phyloP scores from a whole-genome alignment of 2,329 filamentous ascomycete genomes.

The Hypoxylon sp. region DNA sequence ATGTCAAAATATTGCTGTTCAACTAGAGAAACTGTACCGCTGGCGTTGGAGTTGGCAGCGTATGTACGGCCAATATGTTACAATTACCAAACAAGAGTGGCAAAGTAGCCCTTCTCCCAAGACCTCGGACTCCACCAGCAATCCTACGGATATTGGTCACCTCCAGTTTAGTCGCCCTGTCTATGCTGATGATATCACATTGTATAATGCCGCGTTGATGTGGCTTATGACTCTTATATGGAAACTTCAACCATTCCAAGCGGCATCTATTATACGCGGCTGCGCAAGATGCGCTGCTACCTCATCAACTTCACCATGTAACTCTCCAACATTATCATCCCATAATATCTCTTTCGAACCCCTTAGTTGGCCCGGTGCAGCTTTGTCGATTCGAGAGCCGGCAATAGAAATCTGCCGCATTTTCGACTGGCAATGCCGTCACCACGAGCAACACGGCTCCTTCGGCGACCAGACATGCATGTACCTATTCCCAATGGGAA shows the following conservation, averaged over 20 bases:
- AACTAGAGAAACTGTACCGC: slow-evolving; percentile 41
- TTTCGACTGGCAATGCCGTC: slow-evolving; percentile 43
- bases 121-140: background rate
- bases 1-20: slow-evolving; percentile 21
- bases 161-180: slow-evolving; percentile 36
- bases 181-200: slow-evolving; percentile 40
- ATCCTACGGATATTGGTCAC: slow-evolving; percentile 2
- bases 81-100: slow-evolving; percentile 4
- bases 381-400: slow-evolving; percentile 42
- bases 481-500: slow-evolving; percentile 45
- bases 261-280: slow-evolving; percentile 31
- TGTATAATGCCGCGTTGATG: slow-evolving; percentile 43
- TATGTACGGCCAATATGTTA: slow-evolving; percentile 34
- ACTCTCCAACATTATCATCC: slow-evolving; percentile 9
- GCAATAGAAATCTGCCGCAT: slow-evolving; percentile 42
- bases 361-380: slow-evolving; percentile 31
- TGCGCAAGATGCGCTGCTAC: slow-evolving; percentile 36
- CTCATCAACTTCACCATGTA: slow-evolving; percentile 5
- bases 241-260: slow-evolving; percentile 36
- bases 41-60: slow-evolving; percentile 46
- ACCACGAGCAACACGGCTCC: slow-evolving; percentile 28
- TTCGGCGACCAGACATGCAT: slow-evolving; percentile 40
- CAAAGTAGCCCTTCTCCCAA: slow-evolving; percentile 12
- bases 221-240: slow-evolving; percentile 44
- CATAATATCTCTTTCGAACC: slow-evolving; percentile 36